A percentile compares a stretch with the other conserved stretches of the same genome.
Conservation (phyloP, 2,329 filamentous ascomycete species). For the Aureobasidium sp. region DNA sequence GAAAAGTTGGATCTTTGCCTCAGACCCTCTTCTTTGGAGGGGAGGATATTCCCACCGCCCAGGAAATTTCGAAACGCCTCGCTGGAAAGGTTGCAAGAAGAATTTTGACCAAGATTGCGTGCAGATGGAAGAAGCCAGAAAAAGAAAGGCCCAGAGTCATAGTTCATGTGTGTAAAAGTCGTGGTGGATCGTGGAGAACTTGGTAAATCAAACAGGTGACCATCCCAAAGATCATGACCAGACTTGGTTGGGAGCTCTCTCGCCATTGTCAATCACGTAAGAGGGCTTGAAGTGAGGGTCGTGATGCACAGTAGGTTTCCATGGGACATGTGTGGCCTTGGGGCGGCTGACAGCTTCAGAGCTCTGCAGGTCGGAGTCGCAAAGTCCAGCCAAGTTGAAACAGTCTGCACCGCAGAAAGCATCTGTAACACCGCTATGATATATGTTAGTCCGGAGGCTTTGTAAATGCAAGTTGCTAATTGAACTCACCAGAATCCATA, state of each 20-base stretch:
- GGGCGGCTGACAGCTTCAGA: background rate
- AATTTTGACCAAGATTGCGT: background rate
- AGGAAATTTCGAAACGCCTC: background rate
- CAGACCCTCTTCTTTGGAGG: background rate
- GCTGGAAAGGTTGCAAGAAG: background rate
- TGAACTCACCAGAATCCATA: conserved; percentile 12
- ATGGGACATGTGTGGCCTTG: conserved; percentile 4
- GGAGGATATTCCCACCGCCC: background rate
- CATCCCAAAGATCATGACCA: conserved; percentile 12
- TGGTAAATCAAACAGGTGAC: background rate
- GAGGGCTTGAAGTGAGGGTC: conserved; percentile 14
- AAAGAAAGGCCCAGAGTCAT: background rate
- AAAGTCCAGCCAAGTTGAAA: conserved; percentile 7
- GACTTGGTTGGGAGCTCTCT: conserved; percentile 16
- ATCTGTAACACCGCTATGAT: conserved; percentile 5
- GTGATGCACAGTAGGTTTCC: conserved; percentile 10
- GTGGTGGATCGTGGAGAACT: background rate
- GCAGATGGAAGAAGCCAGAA: background rate
- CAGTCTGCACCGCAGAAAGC: conserved; percentile 14
- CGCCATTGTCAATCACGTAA: conserved; percentile 14
- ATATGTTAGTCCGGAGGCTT: background rate
- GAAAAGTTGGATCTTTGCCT: background rate
- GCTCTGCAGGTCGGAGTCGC: background rate
- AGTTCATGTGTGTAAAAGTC: background rate
- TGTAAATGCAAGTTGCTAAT: background rate